phyloP scores from a whole-genome alignment of 129 eudicot genomes.

The Ambrosia artemisiifolia region DNA sequence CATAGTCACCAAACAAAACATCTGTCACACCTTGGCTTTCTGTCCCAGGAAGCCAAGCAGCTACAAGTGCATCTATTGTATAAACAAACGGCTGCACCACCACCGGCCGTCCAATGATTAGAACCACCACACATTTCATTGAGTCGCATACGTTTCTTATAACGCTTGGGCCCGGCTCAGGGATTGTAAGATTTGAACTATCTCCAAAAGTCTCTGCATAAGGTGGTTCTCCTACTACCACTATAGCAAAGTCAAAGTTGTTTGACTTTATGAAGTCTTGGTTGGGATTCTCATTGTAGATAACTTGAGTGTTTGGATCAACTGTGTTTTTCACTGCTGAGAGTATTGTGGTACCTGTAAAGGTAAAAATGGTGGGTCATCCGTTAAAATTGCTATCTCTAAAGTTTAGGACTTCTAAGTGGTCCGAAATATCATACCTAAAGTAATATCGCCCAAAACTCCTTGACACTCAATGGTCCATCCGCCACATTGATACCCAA shows the following conservation, averaged over 20 bases:
- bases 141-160: conserved; percentile 44
- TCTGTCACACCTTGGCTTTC: conserved; percentile 71
- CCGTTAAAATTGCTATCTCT: not conserved
- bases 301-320: conserved; percentile 48
- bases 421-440: conserved; percentile 30
- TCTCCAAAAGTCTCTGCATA: conserved; percentile 58
- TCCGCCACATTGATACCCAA: conserved; percentile 76
- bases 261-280: conserved; percentile 42
- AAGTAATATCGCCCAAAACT: conserved; percentile 41
- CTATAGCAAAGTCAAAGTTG: conserved; percentile 50
- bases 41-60: conserved; percentile 77
- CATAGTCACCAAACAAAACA: conserved; percentile 51
- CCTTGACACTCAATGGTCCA: conserved; percentile 87
- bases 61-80: conserved; percentile 53
- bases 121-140: conserved; percentile 57
- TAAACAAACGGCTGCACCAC: conserved; percentile 56
- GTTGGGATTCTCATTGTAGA: too few relatives aligned
- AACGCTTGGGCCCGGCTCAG: conserved; percentile 39
- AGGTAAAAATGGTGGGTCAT: not conserved
- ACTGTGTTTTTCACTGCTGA: conserved; percentile 47
- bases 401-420: not conserved
- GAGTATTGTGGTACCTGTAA: conserved; percentile 64
- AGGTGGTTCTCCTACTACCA: conserved; percentile 62
- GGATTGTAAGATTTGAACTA: conserved; percentile 51
- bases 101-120: conserved; percentile 54